Percentiles rank a stretch among this genome's conserved stretches.
phyloP scores from a whole-genome alignment of 2,329 filamentous ascomycete species.

The Gaeumannomyces sp. region DNA sequence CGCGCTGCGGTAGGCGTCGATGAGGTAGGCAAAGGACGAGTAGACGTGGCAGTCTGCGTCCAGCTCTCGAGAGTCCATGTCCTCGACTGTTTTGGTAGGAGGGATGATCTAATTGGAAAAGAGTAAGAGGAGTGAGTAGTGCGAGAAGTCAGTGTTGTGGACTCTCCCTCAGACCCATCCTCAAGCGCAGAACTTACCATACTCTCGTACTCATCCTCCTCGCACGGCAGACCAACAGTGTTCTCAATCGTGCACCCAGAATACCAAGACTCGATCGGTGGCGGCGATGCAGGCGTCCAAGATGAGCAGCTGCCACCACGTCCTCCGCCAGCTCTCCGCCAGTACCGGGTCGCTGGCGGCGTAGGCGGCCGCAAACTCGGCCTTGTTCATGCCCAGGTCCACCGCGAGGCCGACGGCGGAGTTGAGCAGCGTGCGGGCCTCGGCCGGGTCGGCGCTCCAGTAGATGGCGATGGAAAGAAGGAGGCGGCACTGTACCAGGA shows the following conservation, averaged over 20 bases:
- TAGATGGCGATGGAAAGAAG: conserved; percentile 31
- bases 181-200: conserved; percentile 24
- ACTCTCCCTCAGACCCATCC: neutral
- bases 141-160: no score
- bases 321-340: conserved; percentile 59
- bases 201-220: conserved; percentile 49
- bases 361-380: conserved; percentile 43
- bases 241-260: conserved; percentile 35
- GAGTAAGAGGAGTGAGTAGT: neutral
- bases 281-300: conserved; percentile 45
- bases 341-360: conserved; percentile 38
- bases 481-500: conserved; percentile 30
- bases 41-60: conserved; percentile 46
- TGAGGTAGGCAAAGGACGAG: conserved; percentile 60
- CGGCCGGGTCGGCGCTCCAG: conserved; percentile 21
- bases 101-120: conserved; percentile 33
- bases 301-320: conserved; percentile 66
- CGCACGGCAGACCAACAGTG: conserved; percentile 57
- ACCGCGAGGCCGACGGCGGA: conserved; percentile 53
- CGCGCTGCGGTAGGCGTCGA: conserved; percentile 50
- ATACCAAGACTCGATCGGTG: conserved; percentile 22
- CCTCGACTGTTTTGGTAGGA: conserved; percentile 42
- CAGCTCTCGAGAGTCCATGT: conserved; percentile 58
- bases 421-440: conserved; percentile 26
- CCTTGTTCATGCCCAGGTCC: conserved; percentile 52